These are phyloP conservation scores for Tolypocladium nubicola DNA, from an alignment of 2,329 filamentous ascomycete species.

Conservation along the genomic window DNA sequence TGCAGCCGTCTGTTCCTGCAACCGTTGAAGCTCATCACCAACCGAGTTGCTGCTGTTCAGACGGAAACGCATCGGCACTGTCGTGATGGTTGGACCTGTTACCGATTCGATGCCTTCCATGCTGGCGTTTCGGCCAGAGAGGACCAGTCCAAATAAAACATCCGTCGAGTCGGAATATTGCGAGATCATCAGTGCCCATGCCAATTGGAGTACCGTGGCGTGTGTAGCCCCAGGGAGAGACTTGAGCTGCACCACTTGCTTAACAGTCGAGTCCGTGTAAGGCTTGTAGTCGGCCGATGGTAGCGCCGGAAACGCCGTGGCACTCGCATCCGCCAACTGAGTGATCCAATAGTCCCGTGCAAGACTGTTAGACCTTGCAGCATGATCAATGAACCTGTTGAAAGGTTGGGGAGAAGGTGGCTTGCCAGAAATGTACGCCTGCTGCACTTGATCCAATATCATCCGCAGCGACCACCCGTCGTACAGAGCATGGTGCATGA, in stretches of 20 bases:
- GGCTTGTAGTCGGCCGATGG: constrained; percentile 1
- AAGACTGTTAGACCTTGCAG: background rate
- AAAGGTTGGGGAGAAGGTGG: background rate
- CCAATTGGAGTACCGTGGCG: background rate
- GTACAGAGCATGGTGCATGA: constrained; percentile 41
- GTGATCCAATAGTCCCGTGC: background rate
- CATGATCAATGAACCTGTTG: background rate
- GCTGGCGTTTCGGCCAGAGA: constrained; percentile 1
- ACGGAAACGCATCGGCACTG: background rate
- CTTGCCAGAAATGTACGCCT: constrained; percentile 22
- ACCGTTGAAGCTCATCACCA: background rate
- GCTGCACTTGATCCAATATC: constrained; percentile 30
- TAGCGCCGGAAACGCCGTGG: background rate
- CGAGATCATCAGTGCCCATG: background rate
- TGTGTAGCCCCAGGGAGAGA: background rate
- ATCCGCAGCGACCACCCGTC: constrained; percentile 41
- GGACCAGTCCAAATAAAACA: background rate
- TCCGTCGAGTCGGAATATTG: background rate
- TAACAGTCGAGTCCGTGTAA: background rate
- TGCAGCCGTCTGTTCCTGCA: background rate
- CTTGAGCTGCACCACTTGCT: background rate
- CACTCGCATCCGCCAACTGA: background rate
- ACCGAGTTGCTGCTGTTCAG: background rate
- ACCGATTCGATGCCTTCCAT: constrained; percentile 2
- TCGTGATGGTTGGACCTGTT: constrained; percentile 3